These are phyloP conservation scores for Thermochaetoides thermophila DNA, from an alignment of 495 filamentous ascomycete genomes.

Conservation along the genomic window DNA sequence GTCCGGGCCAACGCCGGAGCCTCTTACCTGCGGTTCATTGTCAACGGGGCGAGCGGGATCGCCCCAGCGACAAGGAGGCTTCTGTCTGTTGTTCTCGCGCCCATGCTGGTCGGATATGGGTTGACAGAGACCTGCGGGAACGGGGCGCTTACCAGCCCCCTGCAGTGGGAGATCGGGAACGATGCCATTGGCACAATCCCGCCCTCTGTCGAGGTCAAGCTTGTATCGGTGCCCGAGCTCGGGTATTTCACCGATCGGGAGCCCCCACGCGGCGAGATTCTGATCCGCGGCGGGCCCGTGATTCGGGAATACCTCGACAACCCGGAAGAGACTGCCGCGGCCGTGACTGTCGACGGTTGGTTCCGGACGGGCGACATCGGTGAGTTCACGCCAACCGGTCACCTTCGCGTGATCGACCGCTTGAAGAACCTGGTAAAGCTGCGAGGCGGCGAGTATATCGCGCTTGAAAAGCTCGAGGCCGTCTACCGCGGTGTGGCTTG, in stretches of 20 bases:
- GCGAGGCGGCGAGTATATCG: slow-evolving; percentile 50
- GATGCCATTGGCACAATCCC: slow-evolving; percentile 64
- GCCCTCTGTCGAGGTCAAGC: slow-evolving; percentile 52
- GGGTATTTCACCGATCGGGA: slow-evolving; percentile 61
- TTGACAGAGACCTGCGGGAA: slow-evolving; percentile 76
- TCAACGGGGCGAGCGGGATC: slow-evolving; percentile 76
- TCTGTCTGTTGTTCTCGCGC: slow-evolving; percentile 57
- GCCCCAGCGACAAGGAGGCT: slow-evolving; percentile 63
- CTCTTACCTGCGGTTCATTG: slow-evolving; percentile 48
- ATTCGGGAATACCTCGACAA: slow-evolving; percentile 71
- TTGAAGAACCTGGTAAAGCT: slow-evolving; percentile 73
- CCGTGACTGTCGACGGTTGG: slow-evolving; percentile 75
- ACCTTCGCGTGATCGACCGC: slow-evolving; percentile 77
- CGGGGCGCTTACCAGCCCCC: slow-evolving; percentile 46
- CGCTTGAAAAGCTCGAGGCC: slow-evolving; percentile 51
- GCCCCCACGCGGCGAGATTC: slow-evolving; percentile 75
- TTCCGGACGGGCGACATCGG: slow-evolving; percentile 84
- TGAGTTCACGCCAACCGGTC: slow-evolving; percentile 56
- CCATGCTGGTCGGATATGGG: slow-evolving; percentile 75
- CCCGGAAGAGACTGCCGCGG: slow-evolving; percentile 65
- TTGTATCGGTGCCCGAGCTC: slow-evolving; percentile 73
- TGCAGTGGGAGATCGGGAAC: slow-evolving; percentile 48
- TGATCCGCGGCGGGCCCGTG: slow-evolving; percentile 55
- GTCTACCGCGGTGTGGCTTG: slow-evolving; percentile 41
- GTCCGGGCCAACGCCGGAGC: slow-evolving; percentile 63